Conservation (phyloP, 2,329 filamentous ascomycete species). For the Fusarium palustre region DNA sequence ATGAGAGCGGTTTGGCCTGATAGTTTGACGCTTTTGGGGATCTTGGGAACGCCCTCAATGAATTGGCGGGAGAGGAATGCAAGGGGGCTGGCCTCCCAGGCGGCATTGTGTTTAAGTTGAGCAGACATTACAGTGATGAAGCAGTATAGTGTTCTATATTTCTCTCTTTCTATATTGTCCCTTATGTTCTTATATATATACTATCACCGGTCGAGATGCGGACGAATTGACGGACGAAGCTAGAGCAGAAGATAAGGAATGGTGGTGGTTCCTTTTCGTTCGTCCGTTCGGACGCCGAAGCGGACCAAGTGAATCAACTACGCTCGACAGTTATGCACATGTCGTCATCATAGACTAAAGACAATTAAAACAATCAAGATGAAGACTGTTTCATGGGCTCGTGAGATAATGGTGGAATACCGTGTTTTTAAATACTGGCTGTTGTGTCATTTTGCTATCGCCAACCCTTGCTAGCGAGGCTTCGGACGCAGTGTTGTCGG, state of each 20-base stretch:
- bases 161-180: neutral
- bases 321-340: neutral
- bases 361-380: neutral
- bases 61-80: constrained; percentile 46
- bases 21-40: constrained; percentile 45
- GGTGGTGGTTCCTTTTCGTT: neutral
- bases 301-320: constrained; percentile 25
- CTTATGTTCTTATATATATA: constrained; percentile 32
- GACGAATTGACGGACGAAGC: constrained; percentile 23
- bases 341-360: neutral
- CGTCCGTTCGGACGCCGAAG: constrained; percentile 38
- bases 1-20: constrained; percentile 58
- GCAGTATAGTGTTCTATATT: neutral
- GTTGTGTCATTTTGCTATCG: accelerated
- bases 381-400: accelerated
- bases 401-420: too few species aligned
- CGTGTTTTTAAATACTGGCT: neutral
- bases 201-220: constrained; percentile 23
- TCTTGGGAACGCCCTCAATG: constrained; percentile 40
- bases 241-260: neutral
- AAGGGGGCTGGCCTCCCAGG: constrained; percentile 38
- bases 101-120: constrained; percentile 35
- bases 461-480: too few species aligned
- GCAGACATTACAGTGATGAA: constrained; percentile 35
- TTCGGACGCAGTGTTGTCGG: neutral